Percentiles rank a stretch among this genome's conserved stretches.
phyloP scores from a whole-genome alignment of 2,329 filamentous ascomycete genomes.

The Botrytis tulipae region DNA sequence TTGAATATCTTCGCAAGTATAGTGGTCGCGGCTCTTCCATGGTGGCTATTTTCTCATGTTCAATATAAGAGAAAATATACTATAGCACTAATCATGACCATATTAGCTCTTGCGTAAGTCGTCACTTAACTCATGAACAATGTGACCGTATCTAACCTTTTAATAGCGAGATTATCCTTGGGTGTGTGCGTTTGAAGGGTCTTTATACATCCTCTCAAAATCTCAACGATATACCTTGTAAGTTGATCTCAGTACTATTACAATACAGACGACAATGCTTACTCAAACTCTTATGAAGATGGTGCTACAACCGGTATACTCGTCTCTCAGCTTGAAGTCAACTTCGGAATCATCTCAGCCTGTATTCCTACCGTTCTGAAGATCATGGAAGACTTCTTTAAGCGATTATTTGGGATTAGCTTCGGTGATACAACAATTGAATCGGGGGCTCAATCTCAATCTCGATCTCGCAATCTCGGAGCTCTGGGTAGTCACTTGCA shows the following conservation, averaged over 20 bases:
- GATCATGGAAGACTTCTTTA: conserved; percentile 21
- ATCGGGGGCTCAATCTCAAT: not conserved
- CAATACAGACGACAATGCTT: not conserved
- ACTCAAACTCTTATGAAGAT: conserved; percentile 14
- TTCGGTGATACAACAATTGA: not conserved
- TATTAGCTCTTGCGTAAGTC: conserved; percentile 19
- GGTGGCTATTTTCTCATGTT: conserved; percentile 23
- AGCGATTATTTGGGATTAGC: conserved; percentile 9
- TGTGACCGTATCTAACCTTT: not conserved
- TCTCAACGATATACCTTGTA: not conserved
- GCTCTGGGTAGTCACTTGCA: not conserved
- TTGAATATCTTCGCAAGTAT: conserved; percentile 23
- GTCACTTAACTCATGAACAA: not conserved
- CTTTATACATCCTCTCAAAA: conserved; percentile 4
- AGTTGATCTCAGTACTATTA: not conserved
- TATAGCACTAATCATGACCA: conserved; percentile 22
- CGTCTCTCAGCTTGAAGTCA: conserved; percentile 25
- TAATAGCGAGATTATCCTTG: conserved; percentile 3
- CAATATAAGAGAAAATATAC: conserved; percentile 23
- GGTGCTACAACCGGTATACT: conserved; percentile 18
- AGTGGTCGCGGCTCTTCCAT: conserved; percentile 16
- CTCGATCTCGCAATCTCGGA: not conserved
- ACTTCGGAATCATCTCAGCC: conserved; percentile 25
- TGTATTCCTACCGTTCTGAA: conserved; percentile 24
- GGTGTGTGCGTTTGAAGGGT: conserved; percentile 5